phyloP scores from a whole-genome alignment of 192 early-diverging fungal genomes.

The Mycoemilia scoparia region DNA sequence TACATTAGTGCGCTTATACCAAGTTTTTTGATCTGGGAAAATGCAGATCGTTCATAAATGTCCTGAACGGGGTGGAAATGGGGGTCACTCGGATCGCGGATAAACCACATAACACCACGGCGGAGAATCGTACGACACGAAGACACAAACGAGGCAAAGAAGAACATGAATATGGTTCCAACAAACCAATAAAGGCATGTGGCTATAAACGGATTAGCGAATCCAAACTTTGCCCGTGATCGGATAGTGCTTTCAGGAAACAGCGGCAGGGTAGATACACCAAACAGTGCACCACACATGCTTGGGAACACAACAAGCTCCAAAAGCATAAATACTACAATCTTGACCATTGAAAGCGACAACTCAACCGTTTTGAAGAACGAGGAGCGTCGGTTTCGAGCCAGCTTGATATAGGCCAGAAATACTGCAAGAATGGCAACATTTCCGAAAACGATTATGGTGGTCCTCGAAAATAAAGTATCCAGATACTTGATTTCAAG shows the following conservation, averaged over 20 bases:
- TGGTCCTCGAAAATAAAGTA: too few relatives aligned
- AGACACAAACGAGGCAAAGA: slow-evolving; percentile 75
- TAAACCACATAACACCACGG: slow-evolving; percentile 94
- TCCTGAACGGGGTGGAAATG: slow-evolving; percentile 88
- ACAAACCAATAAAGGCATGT: slow-evolving; percentile 75
- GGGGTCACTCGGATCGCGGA: slow-evolving; percentile 91
- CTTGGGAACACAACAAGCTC: slow-evolving; percentile 80
- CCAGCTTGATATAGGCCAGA: too few relatives aligned
- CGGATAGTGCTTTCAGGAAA: slow-evolving; percentile 40
- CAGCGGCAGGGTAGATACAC: slow-evolving; percentile 60
- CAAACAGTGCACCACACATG: slow-evolving; percentile 72
- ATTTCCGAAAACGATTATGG: too few relatives aligned
- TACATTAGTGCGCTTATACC: slow-evolving; percentile 71
- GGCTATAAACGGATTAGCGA: slow-evolving; percentile 1
- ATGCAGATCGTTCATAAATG: slow-evolving; percentile 61
- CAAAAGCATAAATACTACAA: slow-evolving; percentile 69
- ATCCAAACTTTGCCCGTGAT: slow-evolving; percentile 29
- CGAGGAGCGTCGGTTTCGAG: too few relatives aligned
- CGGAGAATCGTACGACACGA: slow-evolving; percentile 67
- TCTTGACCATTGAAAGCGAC: slow-evolving; percentile 38
- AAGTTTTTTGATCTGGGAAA: slow-evolving; percentile 68
- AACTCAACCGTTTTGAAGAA: too few relatives aligned
- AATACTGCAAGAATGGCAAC: too few relatives aligned
- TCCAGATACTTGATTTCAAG: too few relatives aligned
- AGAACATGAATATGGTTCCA: slow-evolving; percentile 87